phyloP scores from a whole-genome alignment of 768 basidiomycete genomes.

The Chlorophyllum brunneum region DNA sequence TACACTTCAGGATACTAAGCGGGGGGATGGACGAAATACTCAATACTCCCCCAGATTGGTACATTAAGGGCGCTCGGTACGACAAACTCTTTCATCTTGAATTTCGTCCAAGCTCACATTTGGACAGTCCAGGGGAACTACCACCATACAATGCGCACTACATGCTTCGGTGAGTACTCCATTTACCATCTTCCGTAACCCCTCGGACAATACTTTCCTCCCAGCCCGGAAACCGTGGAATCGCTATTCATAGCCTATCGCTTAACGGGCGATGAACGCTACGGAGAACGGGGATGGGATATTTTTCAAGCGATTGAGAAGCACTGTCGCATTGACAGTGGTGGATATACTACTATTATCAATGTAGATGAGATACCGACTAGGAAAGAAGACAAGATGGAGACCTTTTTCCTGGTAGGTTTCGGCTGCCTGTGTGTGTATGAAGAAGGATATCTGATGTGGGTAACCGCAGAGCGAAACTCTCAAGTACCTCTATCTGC shows the following conservation, averaged over 20 bases:
- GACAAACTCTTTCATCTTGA: conserved; percentile 19
- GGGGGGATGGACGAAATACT: conserved; percentile 46
- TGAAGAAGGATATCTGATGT: background rate
- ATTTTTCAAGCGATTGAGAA: conserved; percentile 89
- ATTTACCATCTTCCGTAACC: background rate
- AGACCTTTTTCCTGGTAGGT: conserved; percentile 87
- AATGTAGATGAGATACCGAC: conserved; percentile 80
- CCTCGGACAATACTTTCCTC: background rate
- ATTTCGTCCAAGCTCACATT: background rate
- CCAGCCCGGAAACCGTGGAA: conserved; percentile 89
- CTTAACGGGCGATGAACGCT: conserved; percentile 79
- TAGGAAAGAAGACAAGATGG: conserved; percentile 84
- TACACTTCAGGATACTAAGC: conserved; percentile 69
- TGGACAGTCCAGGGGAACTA: conserved; percentile 30
- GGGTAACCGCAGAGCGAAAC: conserved; percentile 70
- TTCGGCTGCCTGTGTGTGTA: conserved; percentile 11
- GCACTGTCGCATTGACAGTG: conserved; percentile 71
- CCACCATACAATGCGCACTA: conserved; percentile 84
- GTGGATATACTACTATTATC: conserved; percentile 80
- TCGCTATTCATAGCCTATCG: conserved; percentile 90
- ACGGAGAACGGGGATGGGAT: conserved; percentile 81
- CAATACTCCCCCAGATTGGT: conserved; percentile 70
- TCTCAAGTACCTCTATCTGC: conserved; percentile 84
- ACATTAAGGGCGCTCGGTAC: conserved; percentile 79
- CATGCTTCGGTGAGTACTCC: conserved; percentile 65